Conservation (phyloP, 805 yeast species). For the Vanderwaltozyma polyspora region DNA sequence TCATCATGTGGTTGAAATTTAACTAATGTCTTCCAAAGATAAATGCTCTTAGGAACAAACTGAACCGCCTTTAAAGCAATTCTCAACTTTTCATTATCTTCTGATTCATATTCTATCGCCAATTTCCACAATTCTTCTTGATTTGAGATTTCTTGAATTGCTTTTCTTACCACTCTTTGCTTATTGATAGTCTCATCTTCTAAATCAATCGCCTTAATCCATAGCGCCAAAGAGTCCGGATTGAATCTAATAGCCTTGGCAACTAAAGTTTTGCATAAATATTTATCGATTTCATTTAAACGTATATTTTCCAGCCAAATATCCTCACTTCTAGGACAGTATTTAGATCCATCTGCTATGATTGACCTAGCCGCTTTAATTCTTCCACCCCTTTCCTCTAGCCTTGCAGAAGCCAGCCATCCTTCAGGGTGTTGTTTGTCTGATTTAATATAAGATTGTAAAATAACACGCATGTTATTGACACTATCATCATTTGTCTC, state of each 20-base stretch:
- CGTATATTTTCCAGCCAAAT: conserved; percentile 77
- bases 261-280: conserved; percentile 44
- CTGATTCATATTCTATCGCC: conserved; percentile 49
- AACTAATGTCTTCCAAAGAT: conserved; percentile 54
- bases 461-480: conserved; percentile 45
- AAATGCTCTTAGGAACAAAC: conserved; percentile 51
- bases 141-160: conserved; percentile 52
- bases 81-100: conserved; percentile 36
- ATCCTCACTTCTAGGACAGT: conserved; percentile 54
- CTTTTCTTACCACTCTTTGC: conserved; percentile 54
- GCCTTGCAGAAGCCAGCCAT: conserved; percentile 78
- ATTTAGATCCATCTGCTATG: conserved; percentile 64
- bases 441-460: conserved; percentile 56
- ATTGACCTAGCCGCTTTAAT: conserved; percentile 44
- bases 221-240: conserved; percentile 47
- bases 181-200: conserved; percentile 49
- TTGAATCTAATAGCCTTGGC: conserved; percentile 54
- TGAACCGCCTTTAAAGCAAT: conserved; percentile 58
- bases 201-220: conserved; percentile 61
- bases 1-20: conserved; percentile 32
- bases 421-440: conserved; percentile 66
- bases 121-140: conserved; percentile 57
- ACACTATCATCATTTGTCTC: conserved; percentile 7
- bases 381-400: conserved; percentile 58
- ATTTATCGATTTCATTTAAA: conserved; percentile 36